phyloP scores from a whole-genome alignment of 352 stramenopile genomes.

The Globisporangium spinosum region DNA sequence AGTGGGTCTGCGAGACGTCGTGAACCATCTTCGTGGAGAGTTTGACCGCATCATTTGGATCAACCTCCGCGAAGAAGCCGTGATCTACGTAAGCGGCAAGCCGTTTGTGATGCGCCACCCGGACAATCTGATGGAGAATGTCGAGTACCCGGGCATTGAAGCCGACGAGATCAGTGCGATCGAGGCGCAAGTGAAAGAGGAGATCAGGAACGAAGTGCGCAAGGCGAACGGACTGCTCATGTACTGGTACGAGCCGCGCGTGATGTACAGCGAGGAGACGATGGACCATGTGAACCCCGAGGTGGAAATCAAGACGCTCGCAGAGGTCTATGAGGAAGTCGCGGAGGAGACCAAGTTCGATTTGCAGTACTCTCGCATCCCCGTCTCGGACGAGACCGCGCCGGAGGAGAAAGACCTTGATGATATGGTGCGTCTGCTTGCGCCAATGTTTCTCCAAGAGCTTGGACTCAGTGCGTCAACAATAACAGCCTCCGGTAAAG shows the following conservation, averaged over 20 bases:
- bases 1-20: slow-evolving; percentile 63
- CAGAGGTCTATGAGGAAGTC: slow-evolving; percentile 67
- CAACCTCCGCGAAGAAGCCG: slow-evolving; percentile 89
- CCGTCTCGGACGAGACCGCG: slow-evolving; percentile 88
- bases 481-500: not conserved
- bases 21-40: slow-evolving; percentile 45
- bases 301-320: slow-evolving; percentile 68
- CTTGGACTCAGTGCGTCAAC: slow-evolving; percentile 26
- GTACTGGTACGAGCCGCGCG: slow-evolving; percentile 77
- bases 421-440: slow-evolving; percentile 74
- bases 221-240: slow-evolving; percentile 78
- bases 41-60: slow-evolving; percentile 86
- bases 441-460: slow-evolving; percentile 64
- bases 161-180: slow-evolving; percentile 86
- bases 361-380: slow-evolving; percentile 77
- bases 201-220: slow-evolving; percentile 74
- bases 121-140: slow-evolving; percentile 81
- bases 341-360: slow-evolving; percentile 48
- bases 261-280: slow-evolving; percentile 78
- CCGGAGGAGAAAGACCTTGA: slow-evolving; percentile 89
- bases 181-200: slow-evolving; percentile 79
- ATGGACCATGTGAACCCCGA: slow-evolving; percentile 79
- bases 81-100: slow-evolving; percentile 85
- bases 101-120: slow-evolving; percentile 84
- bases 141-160: slow-evolving; percentile 88